These are phyloP conservation scores for Agarophyton chilense DNA, from an alignment of 23 red algal genomes.

Conservation along the genomic window DNA sequence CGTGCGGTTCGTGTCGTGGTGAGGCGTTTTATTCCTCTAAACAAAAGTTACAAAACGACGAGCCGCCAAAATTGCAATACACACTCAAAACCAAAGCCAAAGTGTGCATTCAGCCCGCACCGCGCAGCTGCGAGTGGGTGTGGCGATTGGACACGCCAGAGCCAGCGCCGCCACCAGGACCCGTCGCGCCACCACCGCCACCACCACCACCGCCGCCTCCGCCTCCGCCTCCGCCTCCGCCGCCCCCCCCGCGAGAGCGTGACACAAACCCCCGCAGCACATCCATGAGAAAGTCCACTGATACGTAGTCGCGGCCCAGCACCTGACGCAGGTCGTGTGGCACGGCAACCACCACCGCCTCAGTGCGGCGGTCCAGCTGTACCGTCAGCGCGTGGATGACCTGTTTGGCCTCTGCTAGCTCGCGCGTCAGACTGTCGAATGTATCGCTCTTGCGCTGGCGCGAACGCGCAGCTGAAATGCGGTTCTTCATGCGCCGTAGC, in stretches of 20 bases:
- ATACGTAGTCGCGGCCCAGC: slow-evolving; percentile 40
- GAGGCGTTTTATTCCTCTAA: too few species aligned
- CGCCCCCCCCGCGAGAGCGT: neutral
- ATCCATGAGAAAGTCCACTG: slow-evolving; percentile 48
- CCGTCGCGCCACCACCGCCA: neutral
- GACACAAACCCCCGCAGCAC: slow-evolving; percentile 27
- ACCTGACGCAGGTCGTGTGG: slow-evolving; percentile 48
- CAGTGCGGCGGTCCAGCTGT: slow-evolving; percentile 4
- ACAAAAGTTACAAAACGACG: too few species aligned
- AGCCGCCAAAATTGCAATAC: too few species aligned
- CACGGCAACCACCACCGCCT: slow-evolving; percentile 36
- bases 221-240: neutral
- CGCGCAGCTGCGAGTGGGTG: too few species aligned
- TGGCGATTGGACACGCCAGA: too few species aligned
- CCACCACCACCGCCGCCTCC: neutral
- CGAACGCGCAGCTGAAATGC: slow-evolving; percentile 32
- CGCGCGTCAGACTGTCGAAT: slow-evolving; percentile 35
- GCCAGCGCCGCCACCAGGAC: too few species aligned
- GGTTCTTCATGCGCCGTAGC: slow-evolving; percentile 59
- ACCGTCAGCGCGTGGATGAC: slow-evolving; percentile 45
- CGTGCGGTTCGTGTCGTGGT: too few species aligned
- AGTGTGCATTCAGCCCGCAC: too few species aligned
- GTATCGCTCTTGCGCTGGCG: slow-evolving; percentile 50
- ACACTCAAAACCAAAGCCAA: too few species aligned
- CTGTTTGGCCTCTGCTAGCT: slow-evolving; percentile 42